Conservation (phyloP, 2,329 filamentous ascomycete species). For the Fusarium newnesense region DNA sequence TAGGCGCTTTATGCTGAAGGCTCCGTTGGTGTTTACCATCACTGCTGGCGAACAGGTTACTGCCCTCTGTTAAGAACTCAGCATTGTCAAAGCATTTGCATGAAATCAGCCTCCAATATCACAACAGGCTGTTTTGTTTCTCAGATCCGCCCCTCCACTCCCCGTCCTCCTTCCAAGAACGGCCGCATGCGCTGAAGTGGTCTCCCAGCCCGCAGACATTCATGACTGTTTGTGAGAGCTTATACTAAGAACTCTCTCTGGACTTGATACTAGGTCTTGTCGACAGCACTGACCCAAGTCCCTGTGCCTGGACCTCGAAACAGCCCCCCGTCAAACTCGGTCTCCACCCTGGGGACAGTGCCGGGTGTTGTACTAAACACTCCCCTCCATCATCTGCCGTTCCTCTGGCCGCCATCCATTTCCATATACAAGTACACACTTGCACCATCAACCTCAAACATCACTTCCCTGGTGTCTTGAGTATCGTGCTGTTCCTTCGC, state of each 20-base stretch:
- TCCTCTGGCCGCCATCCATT: conserved; percentile 51
- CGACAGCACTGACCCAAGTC: conserved; percentile 45
- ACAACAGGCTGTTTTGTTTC: conserved; percentile 42
- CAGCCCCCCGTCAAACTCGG: conserved; percentile 48
- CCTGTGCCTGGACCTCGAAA: conserved; percentile 53
- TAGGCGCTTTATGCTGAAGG: conserved; percentile 18
- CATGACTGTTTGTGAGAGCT: conserved; percentile 37
- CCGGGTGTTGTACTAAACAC: conserved; percentile 60
- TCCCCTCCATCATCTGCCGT: conserved; percentile 61
- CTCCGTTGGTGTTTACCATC: conserved; percentile 6
- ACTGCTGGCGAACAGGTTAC: conserved; percentile 26
- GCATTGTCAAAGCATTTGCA: conserved; percentile 36
- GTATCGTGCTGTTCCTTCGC: conserved; percentile 28
- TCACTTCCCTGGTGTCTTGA: conserved; percentile 37
- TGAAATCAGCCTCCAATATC: conserved; percentile 39
- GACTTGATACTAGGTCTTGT: conserved; percentile 44
- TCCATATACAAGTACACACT: conserved; percentile 60
- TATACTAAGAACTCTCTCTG: conserved; percentile 44
- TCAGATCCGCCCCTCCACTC: conserved; percentile 43
- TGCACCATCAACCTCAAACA: conserved; percentile 54
- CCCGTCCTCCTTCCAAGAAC: conserved; percentile 60
- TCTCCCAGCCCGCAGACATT: conserved; percentile 42
- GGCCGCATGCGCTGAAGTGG: conserved; percentile 56
- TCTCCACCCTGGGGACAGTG: conserved; percentile 59
- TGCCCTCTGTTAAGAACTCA: conserved; percentile 36